These are phyloP conservation scores for Alnus rubra DNA, from an alignment of 306 rosid species.

Conservation along the genomic window DNA sequence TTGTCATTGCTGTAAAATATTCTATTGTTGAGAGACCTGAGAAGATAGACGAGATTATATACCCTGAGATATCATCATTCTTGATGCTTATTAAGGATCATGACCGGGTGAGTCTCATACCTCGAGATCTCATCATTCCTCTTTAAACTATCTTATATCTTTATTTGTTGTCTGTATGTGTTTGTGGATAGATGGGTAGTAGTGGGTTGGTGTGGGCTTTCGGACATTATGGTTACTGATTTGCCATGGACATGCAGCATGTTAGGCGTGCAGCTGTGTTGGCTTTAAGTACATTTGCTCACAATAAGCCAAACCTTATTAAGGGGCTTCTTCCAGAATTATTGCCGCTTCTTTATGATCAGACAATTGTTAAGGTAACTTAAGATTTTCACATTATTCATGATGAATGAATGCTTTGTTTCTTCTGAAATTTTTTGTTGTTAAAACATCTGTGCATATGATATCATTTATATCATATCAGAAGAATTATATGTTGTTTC, in stretches of 20 bases:
- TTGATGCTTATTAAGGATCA: slow-evolving; percentile 95
- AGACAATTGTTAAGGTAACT: slow-evolving; percentile 88
- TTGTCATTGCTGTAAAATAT: slow-evolving; percentile 96
- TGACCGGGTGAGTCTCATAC: slow-evolving; percentile 67
- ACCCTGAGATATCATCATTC: slow-evolving; percentile 91
- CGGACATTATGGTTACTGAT: slow-evolving; percentile 32
- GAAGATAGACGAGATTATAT: slow-evolving; percentile 92
- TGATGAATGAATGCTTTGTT: background rate
- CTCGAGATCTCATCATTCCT: background rate
- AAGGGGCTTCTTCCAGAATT: slow-evolving; percentile 95
- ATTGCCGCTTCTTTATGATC: slow-evolving; percentile 97
- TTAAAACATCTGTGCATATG: background rate
- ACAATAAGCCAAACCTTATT: slow-evolving; percentile 93
- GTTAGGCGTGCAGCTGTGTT: slow-evolving; percentile 99
- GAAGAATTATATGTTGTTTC: background rate
- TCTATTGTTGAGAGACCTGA: slow-evolving; percentile 96
- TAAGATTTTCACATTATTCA: slow-evolving; percentile 13
- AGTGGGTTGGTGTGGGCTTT: slow-evolving; percentile 28
- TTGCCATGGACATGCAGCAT: slow-evolving; percentile 61
- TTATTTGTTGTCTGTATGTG: background rate
- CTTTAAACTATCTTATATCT: background rate
- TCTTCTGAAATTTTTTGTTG: background rate
- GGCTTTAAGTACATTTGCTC: slow-evolving; percentile 97
- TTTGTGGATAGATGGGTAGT: slow-evolving; percentile 22
- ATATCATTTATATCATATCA: background rate